A percentile compares a stretch with the other conserved stretches of the same genome.
Conservation (phyloP, 345 rosid genomes). For the Erysimum cheiranthoides region DNA sequence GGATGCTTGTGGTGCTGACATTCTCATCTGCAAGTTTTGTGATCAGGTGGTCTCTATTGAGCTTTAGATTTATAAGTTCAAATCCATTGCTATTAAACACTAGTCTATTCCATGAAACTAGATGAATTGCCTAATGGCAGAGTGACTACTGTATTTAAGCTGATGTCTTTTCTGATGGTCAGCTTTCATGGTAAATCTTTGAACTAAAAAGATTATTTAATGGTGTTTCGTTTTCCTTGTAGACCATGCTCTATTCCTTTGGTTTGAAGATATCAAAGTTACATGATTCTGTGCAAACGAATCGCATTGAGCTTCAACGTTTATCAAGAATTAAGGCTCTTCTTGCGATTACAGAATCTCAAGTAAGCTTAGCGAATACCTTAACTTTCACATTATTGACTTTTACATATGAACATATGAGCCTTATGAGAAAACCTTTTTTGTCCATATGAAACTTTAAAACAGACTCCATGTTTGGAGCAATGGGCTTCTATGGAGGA, state of each 20-base stretch:
- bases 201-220: background rate
- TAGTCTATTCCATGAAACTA: too few species aligned
- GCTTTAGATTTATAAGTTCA: background rate
- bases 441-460: background rate
- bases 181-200: too few species aligned
- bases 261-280: conserved; percentile 57
- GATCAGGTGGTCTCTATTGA: background rate
- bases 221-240: conserved; percentile 30
- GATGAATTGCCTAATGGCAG: too few species aligned
- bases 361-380: conserved; percentile 50
- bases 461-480: conserved; percentile 71
- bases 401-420: background rate
- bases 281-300: conserved; percentile 58
- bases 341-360: conserved; percentile 57
- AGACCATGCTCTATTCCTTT: conserved; percentile 61
- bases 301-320: conserved; percentile 56
- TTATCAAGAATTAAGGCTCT: conserved; percentile 49
- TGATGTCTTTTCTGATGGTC: too few species aligned
- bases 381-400: background rate
- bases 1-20: too few species aligned
- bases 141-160: too few species aligned
- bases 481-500: conserved; percentile 60
- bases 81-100: background rate
- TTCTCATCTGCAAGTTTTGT: background rate
- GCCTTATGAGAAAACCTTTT: background rate